Percentiles rank a stretch among this genome's conserved stretches.
These are phyloP conservation scores for Talaromyces piceae DNA, from an alignment of 2,329 filamentous ascomycete species.

Conservation along the genomic window DNA sequence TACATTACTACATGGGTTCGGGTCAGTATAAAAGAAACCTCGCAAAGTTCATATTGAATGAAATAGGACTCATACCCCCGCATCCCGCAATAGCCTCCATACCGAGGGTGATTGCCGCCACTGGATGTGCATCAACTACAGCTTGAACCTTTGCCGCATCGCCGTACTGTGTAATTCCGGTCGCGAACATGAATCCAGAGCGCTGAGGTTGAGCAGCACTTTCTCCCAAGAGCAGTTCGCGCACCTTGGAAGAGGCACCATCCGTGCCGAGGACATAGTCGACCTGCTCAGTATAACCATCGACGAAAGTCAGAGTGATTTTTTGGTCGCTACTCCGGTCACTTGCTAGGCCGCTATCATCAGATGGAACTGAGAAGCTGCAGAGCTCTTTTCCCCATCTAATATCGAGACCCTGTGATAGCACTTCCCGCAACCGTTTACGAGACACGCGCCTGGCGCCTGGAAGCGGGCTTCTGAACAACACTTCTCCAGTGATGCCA, in stretches of 20 bases:
- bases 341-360: neutral
- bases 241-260: slow-evolving; percentile 6
- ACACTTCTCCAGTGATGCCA: slow-evolving; percentile 6
- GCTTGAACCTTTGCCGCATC: slow-evolving; percentile 4
- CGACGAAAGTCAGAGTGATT: slow-evolving; percentile 1
- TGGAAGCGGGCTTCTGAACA: slow-evolving; percentile 7
- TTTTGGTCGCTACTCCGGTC: neutral
- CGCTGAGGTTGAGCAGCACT: neutral
- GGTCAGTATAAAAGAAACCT: neutral
- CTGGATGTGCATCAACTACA: slow-evolving; percentile 7
- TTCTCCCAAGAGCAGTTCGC: slow-evolving; percentile 1
- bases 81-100: slow-evolving; percentile 7
- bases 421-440: slow-evolving; percentile 4
- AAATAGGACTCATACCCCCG: slow-evolving; percentile 4
- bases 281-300: neutral
- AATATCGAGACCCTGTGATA: slow-evolving; percentile 3
- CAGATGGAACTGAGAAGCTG: neutral
- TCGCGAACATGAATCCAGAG: slow-evolving; percentile 8
- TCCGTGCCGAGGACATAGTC: slow-evolving; percentile 7
- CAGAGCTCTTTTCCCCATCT: slow-evolving; percentile 1
- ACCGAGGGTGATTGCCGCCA: slow-evolving; percentile 6
- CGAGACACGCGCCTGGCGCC: slow-evolving; percentile 6
- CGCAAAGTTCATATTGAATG: neutral
- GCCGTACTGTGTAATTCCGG: slow-evolving; percentile 1
- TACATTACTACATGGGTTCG: slow-evolving; percentile 1